A percentile compares a stretch with the other conserved stretches of the same genome.
Conservation (phyloP, 345 rosid species). For the Dipteronia dyeriana region DNA sequence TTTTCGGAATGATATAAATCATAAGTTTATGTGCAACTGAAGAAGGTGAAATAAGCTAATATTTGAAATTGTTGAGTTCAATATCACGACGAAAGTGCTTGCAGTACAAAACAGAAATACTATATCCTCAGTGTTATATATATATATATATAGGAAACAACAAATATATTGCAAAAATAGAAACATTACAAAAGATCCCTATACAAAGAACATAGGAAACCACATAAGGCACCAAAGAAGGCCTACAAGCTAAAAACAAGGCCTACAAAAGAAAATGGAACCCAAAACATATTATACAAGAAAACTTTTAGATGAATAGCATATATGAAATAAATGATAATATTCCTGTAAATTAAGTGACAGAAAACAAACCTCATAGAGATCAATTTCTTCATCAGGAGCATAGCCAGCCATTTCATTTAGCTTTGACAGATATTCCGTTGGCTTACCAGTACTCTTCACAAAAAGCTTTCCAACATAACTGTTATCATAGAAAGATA, state of each 20-base stretch:
- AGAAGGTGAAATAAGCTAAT: background rate
- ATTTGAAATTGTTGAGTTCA: background rate
- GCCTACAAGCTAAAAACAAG: no score
- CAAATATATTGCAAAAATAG: no score
- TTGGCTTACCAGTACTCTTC: conserved; percentile 56
- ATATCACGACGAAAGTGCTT: background rate
- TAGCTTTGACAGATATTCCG: conserved; percentile 55
- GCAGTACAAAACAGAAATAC: background rate
- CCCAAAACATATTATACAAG: background rate
- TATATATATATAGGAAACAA: no score
- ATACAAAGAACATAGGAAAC: no score
- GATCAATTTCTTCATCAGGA: conserved; percentile 68
- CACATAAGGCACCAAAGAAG: no score
- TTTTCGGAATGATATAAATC: no score
- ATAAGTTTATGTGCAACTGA: background rate
- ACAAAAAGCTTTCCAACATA: conserved; percentile 70
- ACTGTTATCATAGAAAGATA: conserved; percentile 32
- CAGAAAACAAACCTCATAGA: conserved; percentile 58
- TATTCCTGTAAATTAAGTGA: background rate
- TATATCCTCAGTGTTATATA: background rate
- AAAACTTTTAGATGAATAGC: background rate
- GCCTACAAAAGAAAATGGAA: no score
- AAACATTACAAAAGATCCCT: no score
- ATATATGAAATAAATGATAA: background rate
- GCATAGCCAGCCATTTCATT: conserved; percentile 74